A percentile compares a stretch with the other conserved stretches of the same genome.
Conservation (phyloP, 2,329 filamentous ascomycete species). For the Fusarium temperatum region DNA sequence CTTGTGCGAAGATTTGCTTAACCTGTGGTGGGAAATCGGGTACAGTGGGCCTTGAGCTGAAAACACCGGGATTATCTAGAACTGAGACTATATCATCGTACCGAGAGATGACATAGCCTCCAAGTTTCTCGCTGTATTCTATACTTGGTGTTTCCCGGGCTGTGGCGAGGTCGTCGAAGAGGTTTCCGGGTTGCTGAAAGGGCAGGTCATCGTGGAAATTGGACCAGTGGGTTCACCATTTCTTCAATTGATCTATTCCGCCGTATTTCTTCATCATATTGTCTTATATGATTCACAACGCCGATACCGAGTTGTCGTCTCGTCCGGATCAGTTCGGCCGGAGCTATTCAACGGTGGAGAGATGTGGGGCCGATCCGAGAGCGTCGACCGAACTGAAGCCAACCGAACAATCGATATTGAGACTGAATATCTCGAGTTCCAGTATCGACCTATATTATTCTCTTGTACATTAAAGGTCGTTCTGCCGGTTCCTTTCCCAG, state of each 20-base stretch:
- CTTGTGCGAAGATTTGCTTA: not conserved
- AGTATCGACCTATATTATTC: not conserved
- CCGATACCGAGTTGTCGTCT: not conserved
- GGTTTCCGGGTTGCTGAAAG: not conserved
- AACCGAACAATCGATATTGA: not conserved
- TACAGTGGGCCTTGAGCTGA: not conserved
- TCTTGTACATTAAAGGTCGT: fast-evolving
- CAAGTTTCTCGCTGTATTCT: not conserved
- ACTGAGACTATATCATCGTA: not conserved
- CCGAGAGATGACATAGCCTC: not conserved
- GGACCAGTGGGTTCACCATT: not conserved
- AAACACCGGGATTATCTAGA: not conserved
- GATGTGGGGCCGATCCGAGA: not conserved
- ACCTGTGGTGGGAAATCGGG: not conserved
- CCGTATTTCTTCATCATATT: not conserved
- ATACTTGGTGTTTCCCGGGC: not conserved
- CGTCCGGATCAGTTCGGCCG: not conserved
- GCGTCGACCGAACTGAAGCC: not conserved
- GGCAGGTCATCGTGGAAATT: not conserved
- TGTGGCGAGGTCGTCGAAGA: not conserved
- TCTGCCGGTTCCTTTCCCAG: not conserved
- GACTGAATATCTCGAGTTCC: not conserved
- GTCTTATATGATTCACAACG: not conserved
- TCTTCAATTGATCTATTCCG: not conserved
- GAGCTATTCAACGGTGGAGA: not conserved